Evolutionary conservation across 495 filamentous ascomycete genomes (phyloP).

Genomic region (Hypoxylon lienhwacheense): DNA sequence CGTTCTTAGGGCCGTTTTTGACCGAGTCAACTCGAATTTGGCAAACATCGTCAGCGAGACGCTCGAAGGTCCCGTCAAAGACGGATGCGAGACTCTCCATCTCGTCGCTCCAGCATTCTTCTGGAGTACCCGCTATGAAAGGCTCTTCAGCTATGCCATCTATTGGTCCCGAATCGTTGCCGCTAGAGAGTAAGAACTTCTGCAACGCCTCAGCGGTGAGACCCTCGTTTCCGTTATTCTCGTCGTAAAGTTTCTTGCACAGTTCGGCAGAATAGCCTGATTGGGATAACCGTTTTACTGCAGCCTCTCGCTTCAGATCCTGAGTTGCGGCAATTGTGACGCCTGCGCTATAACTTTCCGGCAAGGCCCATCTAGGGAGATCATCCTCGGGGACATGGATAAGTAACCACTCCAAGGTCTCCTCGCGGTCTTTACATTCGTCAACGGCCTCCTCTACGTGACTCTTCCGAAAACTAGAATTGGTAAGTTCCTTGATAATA

Average conservation of each 20-base stretch:
- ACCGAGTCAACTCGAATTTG: constrained; percentile 59
- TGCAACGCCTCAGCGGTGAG: constrained; percentile 79
- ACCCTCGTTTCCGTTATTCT: constrained; percentile 69
- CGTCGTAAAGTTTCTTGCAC: constrained; percentile 72
- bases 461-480: constrained; percentile 78
- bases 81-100: constrained; percentile 78
- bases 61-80: constrained; percentile 66
- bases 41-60: constrained; percentile 60
- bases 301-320: constrained; percentile 75
- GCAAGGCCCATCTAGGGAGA: constrained; percentile 83
- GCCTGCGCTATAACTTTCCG: constrained; percentile 85
- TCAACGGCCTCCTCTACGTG: constrained; percentile 87
- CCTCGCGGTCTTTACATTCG: constrained; percentile 89
- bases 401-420: constrained; percentile 86
- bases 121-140: constrained; percentile 48
- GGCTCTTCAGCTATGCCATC: constrained; percentile 33
- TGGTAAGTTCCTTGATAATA: constrained; percentile 72
- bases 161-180: constrained; percentile 26
- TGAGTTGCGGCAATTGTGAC: constrained; percentile 73
- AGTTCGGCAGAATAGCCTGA: constrained; percentile 84
- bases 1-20: constrained; percentile 45
- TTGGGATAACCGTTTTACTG: constrained; percentile 76
- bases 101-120: constrained; percentile 81
- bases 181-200: constrained; percentile 60
- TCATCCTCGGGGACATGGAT: constrained; percentile 98